Evolutionary conservation across 352 stramenopile species (phyloP).

Genomic region (Phytophthora boehmeriae): DNA sequence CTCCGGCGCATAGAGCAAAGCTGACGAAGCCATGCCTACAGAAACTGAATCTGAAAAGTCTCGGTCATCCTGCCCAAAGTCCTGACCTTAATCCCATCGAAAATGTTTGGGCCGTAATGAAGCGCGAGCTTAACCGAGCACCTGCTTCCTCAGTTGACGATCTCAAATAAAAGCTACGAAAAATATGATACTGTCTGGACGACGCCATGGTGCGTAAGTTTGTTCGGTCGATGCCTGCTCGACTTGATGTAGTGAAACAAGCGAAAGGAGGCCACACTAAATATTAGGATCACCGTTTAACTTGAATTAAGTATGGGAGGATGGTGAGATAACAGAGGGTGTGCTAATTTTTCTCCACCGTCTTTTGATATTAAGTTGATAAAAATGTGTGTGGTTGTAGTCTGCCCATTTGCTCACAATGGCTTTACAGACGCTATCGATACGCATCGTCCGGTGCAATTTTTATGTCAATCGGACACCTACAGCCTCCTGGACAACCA

Average conservation of each 20-base stretch:
- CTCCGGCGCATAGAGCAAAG: conserved; percentile 10
- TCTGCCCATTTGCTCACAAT: too few species aligned
- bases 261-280: background rate
- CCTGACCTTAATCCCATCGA: conserved; percentile 17
- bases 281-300: too few species aligned
- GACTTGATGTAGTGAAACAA: background rate
- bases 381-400: too few species aligned
- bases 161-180: background rate
- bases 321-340: too few species aligned
- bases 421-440: too few species aligned
- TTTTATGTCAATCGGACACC: too few species aligned
- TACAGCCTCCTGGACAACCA: too few species aligned
- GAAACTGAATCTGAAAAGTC: background rate
- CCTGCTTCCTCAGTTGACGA: background rate
- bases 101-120: conserved; percentile 10
- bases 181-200: background rate
- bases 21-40: background rate
- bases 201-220: background rate
- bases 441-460: too few species aligned
- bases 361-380: too few species aligned
- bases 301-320: too few species aligned
- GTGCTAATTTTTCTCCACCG: too few species aligned
- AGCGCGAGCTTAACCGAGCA: background rate
- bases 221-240: background rate
- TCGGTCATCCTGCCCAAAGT: conserved; percentile 10